Evolutionary conservation across 2,329 filamentous ascomycete species (phyloP).

Genomic region (Ustulina deusta): DNA sequence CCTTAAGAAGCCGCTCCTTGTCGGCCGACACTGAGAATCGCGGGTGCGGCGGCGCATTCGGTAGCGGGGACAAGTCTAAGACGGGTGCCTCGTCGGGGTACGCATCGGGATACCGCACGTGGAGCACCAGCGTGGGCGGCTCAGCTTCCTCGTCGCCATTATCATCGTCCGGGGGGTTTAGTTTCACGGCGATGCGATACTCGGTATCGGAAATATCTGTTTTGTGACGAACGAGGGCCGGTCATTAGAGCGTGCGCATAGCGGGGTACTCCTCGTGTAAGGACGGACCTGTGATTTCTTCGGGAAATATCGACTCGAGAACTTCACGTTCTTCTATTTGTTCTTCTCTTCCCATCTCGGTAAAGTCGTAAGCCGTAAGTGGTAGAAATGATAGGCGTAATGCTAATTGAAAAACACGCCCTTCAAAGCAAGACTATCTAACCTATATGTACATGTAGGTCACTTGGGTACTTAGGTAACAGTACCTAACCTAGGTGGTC

Average conservation of each 20-base stretch:
- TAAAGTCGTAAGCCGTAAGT: neutral
- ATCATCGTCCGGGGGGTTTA: conserved; percentile 78
- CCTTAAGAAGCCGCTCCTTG: conserved; percentile 77
- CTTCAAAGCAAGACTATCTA: neutral
- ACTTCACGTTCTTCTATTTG: conserved; percentile 97
- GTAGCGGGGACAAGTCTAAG: conserved; percentile 77
- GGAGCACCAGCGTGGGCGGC: conserved; percentile 79
- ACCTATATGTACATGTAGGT: neutral
- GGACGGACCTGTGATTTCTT: conserved; percentile 86
- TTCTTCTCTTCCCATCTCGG: conserved; percentile 79
- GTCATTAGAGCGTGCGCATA: conserved; percentile 28
- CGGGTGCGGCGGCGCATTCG: conserved; percentile 75
- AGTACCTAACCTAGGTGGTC: neutral
- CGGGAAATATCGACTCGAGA: conserved; percentile 96
- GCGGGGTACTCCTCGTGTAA: conserved; percentile 28
- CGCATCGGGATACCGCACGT: conserved; percentile 87
- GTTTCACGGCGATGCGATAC: conserved; percentile 85
- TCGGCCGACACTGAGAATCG: conserved; percentile 85
- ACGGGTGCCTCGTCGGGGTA: conserved; percentile 90
- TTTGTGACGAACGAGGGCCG: conserved; percentile 29
- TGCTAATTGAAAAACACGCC: neutral
- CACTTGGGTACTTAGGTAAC: neutral
- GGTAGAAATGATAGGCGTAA: neutral
- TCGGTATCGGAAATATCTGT: conserved; percentile 90
- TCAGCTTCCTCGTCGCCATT: conserved; percentile 72